These are phyloP conservation scores for Carex pumila DNA, from an alignment of 176 grass and related monocot species.

Conservation along the genomic window DNA sequence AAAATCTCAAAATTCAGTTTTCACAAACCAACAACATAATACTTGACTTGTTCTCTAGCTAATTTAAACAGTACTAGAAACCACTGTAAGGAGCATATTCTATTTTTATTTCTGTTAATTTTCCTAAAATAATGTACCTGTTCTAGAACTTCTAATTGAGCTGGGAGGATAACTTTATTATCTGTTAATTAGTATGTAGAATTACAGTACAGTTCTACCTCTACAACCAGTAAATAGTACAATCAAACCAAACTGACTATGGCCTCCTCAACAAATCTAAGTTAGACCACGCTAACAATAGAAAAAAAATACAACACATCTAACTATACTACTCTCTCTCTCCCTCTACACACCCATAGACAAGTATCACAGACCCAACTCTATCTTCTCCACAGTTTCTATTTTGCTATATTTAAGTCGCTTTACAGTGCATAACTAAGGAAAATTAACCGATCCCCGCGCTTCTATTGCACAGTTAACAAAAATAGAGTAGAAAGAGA, in stretches of 20 bases:
- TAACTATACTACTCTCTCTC: not conserved
- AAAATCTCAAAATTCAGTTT: not conserved
- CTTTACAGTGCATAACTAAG: conserved; percentile 14
- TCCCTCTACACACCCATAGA: not conserved
- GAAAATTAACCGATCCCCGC: not conserved
- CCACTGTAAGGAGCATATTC: not conserved
- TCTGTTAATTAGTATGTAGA: not conserved
- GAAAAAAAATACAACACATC: conserved; percentile 10
- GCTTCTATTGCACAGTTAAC: conserved; percentile 4
- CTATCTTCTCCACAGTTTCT: conserved; percentile 11
- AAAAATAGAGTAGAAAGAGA: conserved; percentile 3
- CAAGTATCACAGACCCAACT: conserved; percentile 1
- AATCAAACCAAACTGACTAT: not conserved
- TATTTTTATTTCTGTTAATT: not conserved
- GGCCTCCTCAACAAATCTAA: conserved; percentile 2
- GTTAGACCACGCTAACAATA: conserved; percentile 17
- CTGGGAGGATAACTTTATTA: too few species aligned
- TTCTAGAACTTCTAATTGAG: not conserved
- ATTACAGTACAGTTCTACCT: not conserved
- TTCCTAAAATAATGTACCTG: not conserved
- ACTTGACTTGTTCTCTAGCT: not conserved
- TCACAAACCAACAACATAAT: not conserved
- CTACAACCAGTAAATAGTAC: not conserved
- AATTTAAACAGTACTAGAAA: not conserved
- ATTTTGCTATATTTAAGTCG: conserved; percentile 20